Base-by-base conservation (phyloP, 2,329 filamentous ascomycete genomes). In the Alternaria longipes region DNA sequence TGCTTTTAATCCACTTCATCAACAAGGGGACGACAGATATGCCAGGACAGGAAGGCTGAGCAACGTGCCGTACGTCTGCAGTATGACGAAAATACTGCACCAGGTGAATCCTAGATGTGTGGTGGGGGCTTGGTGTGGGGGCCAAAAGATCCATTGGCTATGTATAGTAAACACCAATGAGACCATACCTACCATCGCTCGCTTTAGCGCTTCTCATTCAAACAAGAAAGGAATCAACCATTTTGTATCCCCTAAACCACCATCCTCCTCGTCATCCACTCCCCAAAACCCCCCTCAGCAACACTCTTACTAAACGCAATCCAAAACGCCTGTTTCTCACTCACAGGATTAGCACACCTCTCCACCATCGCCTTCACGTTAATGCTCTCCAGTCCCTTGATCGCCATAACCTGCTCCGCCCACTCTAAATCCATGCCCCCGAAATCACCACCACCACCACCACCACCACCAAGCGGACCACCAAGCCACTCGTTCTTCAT, bases 281-380 rank as follows among this genome's bases (percentile, higher is more conserved):
- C 84, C 40, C 81, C 78, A 73, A 89, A 84, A 3, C 84, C 84
- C 7, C 76, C 82, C 63, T 88, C 70, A 16, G 56, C 84, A 18
- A 90, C 84, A 55, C 86, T 89, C 34, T 82, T 83, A 30, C 86
- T 89, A 64, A 90, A 86, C 24, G 86, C 83, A 2, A 87, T 84
- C 71, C 85, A 88, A 62, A 87, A 82, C 4, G 85, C 81, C 83
- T 87, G 85, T 45, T 82, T 82, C 58, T 83, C 82, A 18, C 83
- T 86, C 56, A 81, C 81, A 1, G 85, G 84, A 26, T 81, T 76
- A 3, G 85, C 83, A 72, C 86, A 84, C 65, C 84, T 81, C 64
- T 86, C 84, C 14, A 88, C 81, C 26, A 87, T 79, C 3, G 86
- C 82, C 26, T 80, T 74, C 3, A 90, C 82, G 34, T 84, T 82